Percentiles rank a stretch among this genome's conserved stretches.
phyloP scores from a whole-genome alignment of 2,329 filamentous ascomycete species.

The Tolypocladium paradoxum region DNA sequence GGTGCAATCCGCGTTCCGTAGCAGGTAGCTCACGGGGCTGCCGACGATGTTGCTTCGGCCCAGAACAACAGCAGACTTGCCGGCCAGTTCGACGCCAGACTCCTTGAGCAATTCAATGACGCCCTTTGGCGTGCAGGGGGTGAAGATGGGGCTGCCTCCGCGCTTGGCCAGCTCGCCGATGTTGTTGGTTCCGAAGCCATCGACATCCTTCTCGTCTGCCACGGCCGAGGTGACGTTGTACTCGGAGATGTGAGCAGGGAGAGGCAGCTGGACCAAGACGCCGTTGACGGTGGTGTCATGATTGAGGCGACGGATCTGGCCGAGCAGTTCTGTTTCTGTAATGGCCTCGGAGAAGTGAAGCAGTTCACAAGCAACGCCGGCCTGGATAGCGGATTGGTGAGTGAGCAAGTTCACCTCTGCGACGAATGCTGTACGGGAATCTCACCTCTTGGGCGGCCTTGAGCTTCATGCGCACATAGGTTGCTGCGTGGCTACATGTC shows the following conservation, averaged over 20 bases:
- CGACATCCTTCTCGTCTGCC: constrained; percentile 89
- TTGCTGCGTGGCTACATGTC: constrained; percentile 44
- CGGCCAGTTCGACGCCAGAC: constrained; percentile 69
- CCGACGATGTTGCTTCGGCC: constrained; percentile 96
- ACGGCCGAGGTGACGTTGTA: constrained; percentile 85
- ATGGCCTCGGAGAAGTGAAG: constrained; percentile 74
- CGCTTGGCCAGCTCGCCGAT: constrained; percentile 96
- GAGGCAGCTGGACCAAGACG: constrained; percentile 84
- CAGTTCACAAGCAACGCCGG: constrained; percentile 80
- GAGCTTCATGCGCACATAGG: constrained; percentile 99
- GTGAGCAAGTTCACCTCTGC: not conserved
- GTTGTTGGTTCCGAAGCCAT: constrained; percentile 88
- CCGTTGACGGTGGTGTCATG: constrained; percentile 79
- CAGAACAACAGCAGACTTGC: constrained; percentile 90
- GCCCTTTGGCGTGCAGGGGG: constrained; percentile 92
- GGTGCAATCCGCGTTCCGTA: constrained; percentile 92
- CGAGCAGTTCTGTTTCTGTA: constrained; percentile 74
- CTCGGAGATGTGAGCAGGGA: constrained; percentile 84
- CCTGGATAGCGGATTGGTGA: constrained; percentile 35
- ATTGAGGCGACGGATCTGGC: constrained; percentile 73
- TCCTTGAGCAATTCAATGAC: constrained; percentile 88
- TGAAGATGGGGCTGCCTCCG: constrained; percentile 79
- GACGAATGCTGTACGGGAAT: constrained; percentile 1
- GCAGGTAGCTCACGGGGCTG: constrained; percentile 87
- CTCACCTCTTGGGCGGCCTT: constrained; percentile 86